A percentile compares a stretch with the other conserved stretches of the same genome.
These are phyloP conservation scores for Tubosaeta sp. DNA, from an alignment of 768 basidiomycete species.

Conservation along the genomic window DNA sequence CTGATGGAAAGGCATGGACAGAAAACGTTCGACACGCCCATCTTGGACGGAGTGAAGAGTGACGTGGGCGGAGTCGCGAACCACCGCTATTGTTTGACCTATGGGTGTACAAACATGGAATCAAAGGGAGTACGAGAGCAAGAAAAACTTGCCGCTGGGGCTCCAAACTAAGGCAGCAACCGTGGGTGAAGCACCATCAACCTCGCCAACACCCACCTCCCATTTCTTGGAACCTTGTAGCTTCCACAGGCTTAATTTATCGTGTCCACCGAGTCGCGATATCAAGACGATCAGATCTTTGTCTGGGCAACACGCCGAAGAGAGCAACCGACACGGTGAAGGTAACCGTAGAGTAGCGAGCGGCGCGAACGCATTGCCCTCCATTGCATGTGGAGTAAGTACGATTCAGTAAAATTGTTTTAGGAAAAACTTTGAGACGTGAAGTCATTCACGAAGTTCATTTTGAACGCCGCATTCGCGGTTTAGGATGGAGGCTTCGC, in stretches of 20 bases:
- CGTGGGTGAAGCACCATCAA: constrained; percentile 40
- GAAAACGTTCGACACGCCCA: constrained; percentile 50
- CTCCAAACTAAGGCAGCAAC: constrained; percentile 72
- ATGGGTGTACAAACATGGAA: constrained; percentile 7
- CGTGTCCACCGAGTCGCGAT: constrained; percentile 61
- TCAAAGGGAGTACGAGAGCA: neutral
- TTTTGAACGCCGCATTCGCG: constrained; percentile 21
- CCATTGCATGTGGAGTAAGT: constrained; percentile 28
- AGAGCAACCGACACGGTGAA: constrained; percentile 51
- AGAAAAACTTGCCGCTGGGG: constrained; percentile 59
- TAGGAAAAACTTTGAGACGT: constrained; percentile 8
- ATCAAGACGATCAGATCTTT: constrained; percentile 74
- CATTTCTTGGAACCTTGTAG: constrained; percentile 76
- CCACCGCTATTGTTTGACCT: constrained; percentile 71
- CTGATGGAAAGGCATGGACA: constrained; percentile 34
- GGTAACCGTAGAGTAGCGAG: constrained; percentile 57
- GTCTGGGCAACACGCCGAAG: constrained; percentile 76
- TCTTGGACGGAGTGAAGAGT: constrained; percentile 78
- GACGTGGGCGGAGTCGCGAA: constrained; percentile 63
- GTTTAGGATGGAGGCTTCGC: constrained; percentile 15
- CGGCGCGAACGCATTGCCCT: constrained; percentile 46
- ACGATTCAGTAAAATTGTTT: neutral
- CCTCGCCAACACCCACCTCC: constrained; percentile 66
- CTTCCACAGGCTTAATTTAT: constrained; percentile 76
- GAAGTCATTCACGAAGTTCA: constrained; percentile 9